phyloP scores from a whole-genome alignment of 2,329 filamentous ascomycete genomes.

The Huntiella omanensis region DNA sequence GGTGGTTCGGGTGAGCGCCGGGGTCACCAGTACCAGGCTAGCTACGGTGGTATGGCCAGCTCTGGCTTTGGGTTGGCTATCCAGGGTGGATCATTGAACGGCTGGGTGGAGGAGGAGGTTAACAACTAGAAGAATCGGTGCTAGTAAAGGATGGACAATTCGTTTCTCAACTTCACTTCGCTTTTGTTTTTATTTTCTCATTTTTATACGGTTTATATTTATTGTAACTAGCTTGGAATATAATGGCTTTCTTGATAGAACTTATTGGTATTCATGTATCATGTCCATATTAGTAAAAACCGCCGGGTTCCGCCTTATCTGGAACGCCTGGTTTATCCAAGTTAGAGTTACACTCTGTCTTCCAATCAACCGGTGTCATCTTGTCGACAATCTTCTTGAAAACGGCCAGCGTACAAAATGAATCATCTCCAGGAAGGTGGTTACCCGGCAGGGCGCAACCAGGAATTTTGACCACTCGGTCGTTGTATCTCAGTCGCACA shows the following conservation, averaged over 20 bases:
- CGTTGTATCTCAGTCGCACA: slow-evolving; percentile 83
- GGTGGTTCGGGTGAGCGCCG: slow-evolving; percentile 32
- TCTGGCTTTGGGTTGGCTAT: slow-evolving; percentile 41
- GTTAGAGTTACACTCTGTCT: slow-evolving; percentile 30
- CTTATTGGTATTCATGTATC: not conserved
- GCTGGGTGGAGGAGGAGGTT: slow-evolving; percentile 50
- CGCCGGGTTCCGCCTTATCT: slow-evolving; percentile 30
- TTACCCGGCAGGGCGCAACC: slow-evolving; percentile 61
- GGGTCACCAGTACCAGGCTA: slow-evolving; percentile 47
- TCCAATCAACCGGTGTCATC: slow-evolving; percentile 70
- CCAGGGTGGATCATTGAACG: slow-evolving; percentile 39
- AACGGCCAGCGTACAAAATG: slow-evolving; percentile 76
- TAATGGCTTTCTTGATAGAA: not conserved
- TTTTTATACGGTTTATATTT: not conserved
- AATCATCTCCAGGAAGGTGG: slow-evolving; percentile 70
- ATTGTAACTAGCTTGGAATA: not conserved
- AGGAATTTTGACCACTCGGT: slow-evolving; percentile 60
- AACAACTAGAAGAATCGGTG: slow-evolving; percentile 28
- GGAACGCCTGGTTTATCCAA: slow-evolving; percentile 26
- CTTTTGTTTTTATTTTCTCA: slow-evolving; percentile 13
- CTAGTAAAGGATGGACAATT: no score
- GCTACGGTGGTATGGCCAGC: slow-evolving; percentile 39
- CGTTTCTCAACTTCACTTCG: slow-evolving; percentile 13
- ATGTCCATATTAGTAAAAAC: slow-evolving; percentile 18
- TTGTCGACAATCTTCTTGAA: slow-evolving; percentile 90